A percentile compares a stretch with the other conserved stretches of the same genome.
These are phyloP conservation scores for Cutaneotrichosporon daszewskae DNA, from an alignment of 1,284 basidiomycete genomes.

Conservation along the genomic window DNA sequence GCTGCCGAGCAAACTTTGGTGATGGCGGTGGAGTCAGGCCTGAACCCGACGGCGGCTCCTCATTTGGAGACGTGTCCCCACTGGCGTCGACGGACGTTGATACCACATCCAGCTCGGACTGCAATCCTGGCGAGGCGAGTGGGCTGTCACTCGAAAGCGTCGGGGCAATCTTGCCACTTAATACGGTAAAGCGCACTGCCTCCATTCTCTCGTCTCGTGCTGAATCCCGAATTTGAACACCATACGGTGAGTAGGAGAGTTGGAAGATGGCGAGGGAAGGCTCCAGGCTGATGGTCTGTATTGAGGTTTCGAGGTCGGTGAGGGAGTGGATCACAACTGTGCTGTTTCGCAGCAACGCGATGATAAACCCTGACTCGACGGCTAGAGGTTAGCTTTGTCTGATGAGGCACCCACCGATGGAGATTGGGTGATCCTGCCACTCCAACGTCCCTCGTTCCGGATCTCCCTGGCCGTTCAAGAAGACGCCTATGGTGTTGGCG, in stretches of 20 bases:
- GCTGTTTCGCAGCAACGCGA: conserved; percentile 68
- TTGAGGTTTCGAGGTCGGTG: conserved; percentile 61
- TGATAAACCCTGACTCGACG: conserved; percentile 72
- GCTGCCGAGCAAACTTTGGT: conserved; percentile 23
- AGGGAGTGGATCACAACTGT: conserved; percentile 76
- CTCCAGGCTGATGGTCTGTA: conserved; percentile 63
- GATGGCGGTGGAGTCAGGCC: conserved; percentile 40
- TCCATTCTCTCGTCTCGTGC: conserved; percentile 40
- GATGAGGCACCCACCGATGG: conserved; percentile 58
- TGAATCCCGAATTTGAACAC: conserved; percentile 37
- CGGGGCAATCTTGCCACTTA: conserved; percentile 28
- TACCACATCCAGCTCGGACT: neutral
- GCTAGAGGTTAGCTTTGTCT: conserved; percentile 49
- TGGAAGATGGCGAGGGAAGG: conserved; percentile 29
- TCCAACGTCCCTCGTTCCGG: conserved; percentile 81
- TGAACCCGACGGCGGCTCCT: conserved; percentile 39
- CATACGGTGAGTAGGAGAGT: conserved; percentile 45
- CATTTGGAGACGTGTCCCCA: conserved; percentile 3
- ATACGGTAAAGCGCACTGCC: conserved; percentile 20
- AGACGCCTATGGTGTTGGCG: conserved; percentile 67
- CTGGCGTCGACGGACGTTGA: neutral
- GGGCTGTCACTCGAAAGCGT: conserved; percentile 3
- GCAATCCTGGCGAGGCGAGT: neutral
- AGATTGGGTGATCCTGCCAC: conserved; percentile 71
- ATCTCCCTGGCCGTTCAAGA: conserved; percentile 75